A percentile compares a stretch with the other conserved stretches of the same genome.
Conservation (phyloP, 768 basidiomycete genomes). For the Hygrophoropsis aurantiaca region DNA sequence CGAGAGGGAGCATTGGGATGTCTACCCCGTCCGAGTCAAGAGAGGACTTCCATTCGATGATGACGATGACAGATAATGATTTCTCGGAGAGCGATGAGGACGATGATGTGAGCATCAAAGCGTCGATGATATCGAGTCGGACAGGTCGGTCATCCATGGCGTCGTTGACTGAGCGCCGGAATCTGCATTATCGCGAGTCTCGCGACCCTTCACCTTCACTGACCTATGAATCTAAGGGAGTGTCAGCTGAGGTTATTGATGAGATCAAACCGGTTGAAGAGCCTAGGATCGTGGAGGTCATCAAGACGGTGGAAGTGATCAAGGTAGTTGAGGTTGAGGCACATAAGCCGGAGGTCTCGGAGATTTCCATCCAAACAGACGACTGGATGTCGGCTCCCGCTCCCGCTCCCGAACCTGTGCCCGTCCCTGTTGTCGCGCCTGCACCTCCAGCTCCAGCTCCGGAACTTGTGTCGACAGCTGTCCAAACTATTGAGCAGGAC, state of each 20-base stretch:
- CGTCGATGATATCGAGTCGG: constrained; percentile 45
- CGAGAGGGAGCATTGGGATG: constrained; percentile 60
- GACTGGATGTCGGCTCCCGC: constrained; percentile 55
- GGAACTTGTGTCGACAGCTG: too few relatives aligned
- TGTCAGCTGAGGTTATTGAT: constrained; percentile 32
- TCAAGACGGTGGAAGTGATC: constrained; percentile 30
- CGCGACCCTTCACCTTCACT: too few relatives aligned
- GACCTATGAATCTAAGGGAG: constrained; percentile 53
- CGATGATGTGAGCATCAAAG: constrained; percentile 75
- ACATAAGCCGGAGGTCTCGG: constrained; percentile 66
- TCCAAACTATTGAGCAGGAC: too few relatives aligned
- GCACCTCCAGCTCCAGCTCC: constrained; percentile 32
- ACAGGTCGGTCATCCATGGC: constrained; percentile 21
- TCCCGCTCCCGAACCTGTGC: constrained; percentile 26
- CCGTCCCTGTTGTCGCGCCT: constrained; percentile 32
- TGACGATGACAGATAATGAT: constrained; percentile 69
- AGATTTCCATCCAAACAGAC: constrained; percentile 82
- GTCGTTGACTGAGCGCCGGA: constrained; percentile 18
- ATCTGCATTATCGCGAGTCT: constrained; percentile 6
- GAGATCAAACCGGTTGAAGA: constrained; percentile 18
- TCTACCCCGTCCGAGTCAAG: constrained; percentile 66
- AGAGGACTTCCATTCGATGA: constrained; percentile 76
- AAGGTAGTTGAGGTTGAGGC: constrained; percentile 27
- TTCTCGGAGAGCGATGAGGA: constrained; percentile 59
- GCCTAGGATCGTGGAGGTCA: constrained; percentile 21